Conservation (phyloP, 805 yeast species). For the Teunomyces pallodes region DNA sequence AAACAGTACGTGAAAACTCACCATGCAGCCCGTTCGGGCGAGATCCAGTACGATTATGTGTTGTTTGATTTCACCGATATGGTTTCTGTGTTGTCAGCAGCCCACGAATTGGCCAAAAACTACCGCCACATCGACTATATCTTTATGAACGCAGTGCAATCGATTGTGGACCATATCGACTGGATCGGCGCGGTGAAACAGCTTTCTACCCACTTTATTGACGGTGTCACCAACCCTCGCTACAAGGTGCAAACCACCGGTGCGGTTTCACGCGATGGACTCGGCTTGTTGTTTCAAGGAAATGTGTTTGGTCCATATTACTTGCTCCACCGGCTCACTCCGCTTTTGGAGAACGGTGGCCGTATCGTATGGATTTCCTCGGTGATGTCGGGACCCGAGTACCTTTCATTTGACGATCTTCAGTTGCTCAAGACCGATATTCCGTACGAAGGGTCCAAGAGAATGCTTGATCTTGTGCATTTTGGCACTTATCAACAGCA, state of each 20-base stretch:
- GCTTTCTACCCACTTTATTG: slow-evolving; percentile 61
- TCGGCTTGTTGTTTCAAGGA: slow-evolving; percentile 90
- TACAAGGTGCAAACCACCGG: slow-evolving; percentile 84
- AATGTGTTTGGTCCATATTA: slow-evolving; percentile 97
- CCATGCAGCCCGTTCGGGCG: slow-evolving; percentile 43
- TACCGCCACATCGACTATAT: slow-evolving; percentile 72
- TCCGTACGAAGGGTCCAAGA: slow-evolving; percentile 90
- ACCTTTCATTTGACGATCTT: slow-evolving; percentile 70
- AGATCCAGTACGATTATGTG: slow-evolving; percentile 81
- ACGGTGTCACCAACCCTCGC: slow-evolving; percentile 84
- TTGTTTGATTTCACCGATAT: slow-evolving; percentile 87
- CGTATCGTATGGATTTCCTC: slow-evolving; percentile 86
- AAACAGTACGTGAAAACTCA: slow-evolving; percentile 36
- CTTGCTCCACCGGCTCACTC: slow-evolving; percentile 63
- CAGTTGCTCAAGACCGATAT: slow-evolving; percentile 61
- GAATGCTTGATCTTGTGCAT: slow-evolving; percentile 82
- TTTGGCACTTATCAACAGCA: slow-evolving; percentile 60
- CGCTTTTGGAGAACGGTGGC: slow-evolving; percentile 59
- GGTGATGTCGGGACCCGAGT: slow-evolving; percentile 73
- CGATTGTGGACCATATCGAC: slow-evolving; percentile 81
- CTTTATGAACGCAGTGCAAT: slow-evolving; percentile 87
- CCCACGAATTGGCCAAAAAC: slow-evolving; percentile 62
- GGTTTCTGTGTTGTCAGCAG: slow-evolving; percentile 78
- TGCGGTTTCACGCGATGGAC: slow-evolving; percentile 67
- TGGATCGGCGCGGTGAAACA: slow-evolving; percentile 78